Conservation (phyloP, 192 early-diverging fungal genomes). For the Coemansia sp. region DNA sequence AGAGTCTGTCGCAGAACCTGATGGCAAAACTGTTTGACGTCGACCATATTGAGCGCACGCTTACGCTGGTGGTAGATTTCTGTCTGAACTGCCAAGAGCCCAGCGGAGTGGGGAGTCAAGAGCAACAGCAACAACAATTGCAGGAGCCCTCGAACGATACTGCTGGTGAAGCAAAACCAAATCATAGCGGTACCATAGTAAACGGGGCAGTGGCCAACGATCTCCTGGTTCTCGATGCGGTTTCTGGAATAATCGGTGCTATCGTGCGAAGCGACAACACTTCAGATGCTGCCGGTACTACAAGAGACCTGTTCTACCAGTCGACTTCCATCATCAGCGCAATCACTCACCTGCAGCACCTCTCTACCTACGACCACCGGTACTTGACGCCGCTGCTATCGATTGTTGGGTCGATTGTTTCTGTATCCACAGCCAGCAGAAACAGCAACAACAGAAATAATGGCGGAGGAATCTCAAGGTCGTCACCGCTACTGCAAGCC, state of each 20-base stretch:
- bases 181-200: no score
- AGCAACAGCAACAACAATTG: no score
- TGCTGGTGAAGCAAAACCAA: no score
- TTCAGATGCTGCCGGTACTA: neutral
- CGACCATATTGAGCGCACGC: slow-evolving; percentile 31
- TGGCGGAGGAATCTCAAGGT: neutral
- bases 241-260: slow-evolving; percentile 17
- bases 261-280: slow-evolving; percentile 6
- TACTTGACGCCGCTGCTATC: slow-evolving; percentile 27
- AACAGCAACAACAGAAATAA: no score
- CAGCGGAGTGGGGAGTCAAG: no score
- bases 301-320: slow-evolving; percentile 3
- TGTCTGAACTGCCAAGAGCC: slow-evolving; percentile 35
- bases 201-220: slow-evolving; percentile 1
- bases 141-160: no score
- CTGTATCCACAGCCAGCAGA: no score
- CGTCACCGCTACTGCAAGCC: slow-evolving; percentile 7
- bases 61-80: slow-evolving; percentile 32
- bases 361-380: slow-evolving; percentile 33
- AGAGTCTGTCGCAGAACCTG: slow-evolving; percentile 17
- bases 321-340: slow-evolving; percentile 20
- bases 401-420: slow-evolving; percentile 13
- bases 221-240: slow-evolving; percentile 15
- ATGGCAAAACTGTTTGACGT: slow-evolving; percentile 46
- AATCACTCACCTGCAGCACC: slow-evolving; percentile 16